Conservation (phyloP, 2,329 filamentous ascomycete species). For the Botrytis squamosa region DNA sequence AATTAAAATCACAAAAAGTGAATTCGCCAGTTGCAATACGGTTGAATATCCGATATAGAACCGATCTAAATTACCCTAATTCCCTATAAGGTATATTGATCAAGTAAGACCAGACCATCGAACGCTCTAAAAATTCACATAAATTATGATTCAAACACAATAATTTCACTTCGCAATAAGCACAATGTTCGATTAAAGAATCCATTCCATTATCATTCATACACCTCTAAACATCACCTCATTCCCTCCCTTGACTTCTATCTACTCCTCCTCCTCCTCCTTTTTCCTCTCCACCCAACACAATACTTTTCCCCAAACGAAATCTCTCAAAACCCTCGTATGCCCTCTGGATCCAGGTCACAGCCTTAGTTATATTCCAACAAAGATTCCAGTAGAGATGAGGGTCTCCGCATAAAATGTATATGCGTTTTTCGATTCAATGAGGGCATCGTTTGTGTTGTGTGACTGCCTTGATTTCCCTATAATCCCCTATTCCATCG, state of each 20-base stretch:
- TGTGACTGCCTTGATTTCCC: background rate
- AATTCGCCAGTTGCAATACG: too few species aligned
- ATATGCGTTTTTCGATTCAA: background rate
- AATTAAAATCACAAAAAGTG: too few species aligned
- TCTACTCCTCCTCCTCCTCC: background rate
- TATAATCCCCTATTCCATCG: background rate
- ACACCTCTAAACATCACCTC: background rate
- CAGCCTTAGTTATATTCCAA: conserved; percentile 1
- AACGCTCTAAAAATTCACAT: background rate
- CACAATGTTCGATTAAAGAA: background rate
- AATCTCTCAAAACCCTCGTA: background rate
- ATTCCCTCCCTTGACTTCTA: background rate
- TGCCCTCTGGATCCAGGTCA: conserved; percentile 13
- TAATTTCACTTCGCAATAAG: too few species aligned
- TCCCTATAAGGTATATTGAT: background rate
- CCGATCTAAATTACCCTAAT: too few species aligned
- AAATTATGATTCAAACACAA: background rate
- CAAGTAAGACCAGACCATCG: background rate
- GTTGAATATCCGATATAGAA: too few species aligned
- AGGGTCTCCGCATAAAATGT: conserved; percentile 1
- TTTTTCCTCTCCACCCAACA: background rate
- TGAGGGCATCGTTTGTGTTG: background rate
- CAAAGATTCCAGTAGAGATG: conserved; percentile 5
- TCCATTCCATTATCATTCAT: background rate
- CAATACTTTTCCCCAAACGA: background rate